Evolutionary conservation across 2,329 filamentous ascomycete species (phyloP), one percentile per base, ranked within the genome.

Genomic region (Metarhizium sp.): DNA sequence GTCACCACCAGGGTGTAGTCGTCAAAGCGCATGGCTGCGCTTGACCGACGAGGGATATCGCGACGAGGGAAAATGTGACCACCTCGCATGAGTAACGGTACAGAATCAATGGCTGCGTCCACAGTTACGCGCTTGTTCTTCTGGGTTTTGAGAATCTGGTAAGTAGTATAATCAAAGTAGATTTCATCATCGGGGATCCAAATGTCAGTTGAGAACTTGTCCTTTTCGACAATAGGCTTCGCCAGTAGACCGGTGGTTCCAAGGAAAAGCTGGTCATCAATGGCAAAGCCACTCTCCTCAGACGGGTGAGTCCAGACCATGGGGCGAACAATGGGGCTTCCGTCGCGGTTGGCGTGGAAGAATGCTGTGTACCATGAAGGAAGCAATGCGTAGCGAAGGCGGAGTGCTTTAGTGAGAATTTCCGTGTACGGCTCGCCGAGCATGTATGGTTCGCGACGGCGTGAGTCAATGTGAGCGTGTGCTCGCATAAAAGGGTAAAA

Each of bases 401-500:
- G 87, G 46, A 99, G 78, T 2, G 94, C 92, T 58, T 92, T 84
- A 0, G 90, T 90, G 65, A 96, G 89, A 68, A 96, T 95, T 53
- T 81, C 79, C 3, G 85, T 89, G 72, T 96, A 91, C 1, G 92
- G 91, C 58, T 94, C 88, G 11, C 88, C 87, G 11, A 86, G 78
- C 56, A 97, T 77, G 68, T 97, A 99, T 3, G 94, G 94, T 73
- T 99, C 94, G 53, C 94, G 87, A 30, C 94, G 87, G 49, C 94
- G 90, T 43, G 94, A 88, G 67, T 99, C 94, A 58, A 97, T 97
- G 71, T 99, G 94, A 6, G 94, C 94, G 68, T 99, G 94, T 2
- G 85, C 94, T 59, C 94, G 89, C 87, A 97, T 95, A 77, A 97
- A 99, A 7, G 94, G 94, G 70, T 97, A 97, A 78, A 95, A 99